Evolutionary conservation across 2,329 filamentous ascomycete genomes (phyloP).

Genomic region (Ascochyta fabae): DNA sequence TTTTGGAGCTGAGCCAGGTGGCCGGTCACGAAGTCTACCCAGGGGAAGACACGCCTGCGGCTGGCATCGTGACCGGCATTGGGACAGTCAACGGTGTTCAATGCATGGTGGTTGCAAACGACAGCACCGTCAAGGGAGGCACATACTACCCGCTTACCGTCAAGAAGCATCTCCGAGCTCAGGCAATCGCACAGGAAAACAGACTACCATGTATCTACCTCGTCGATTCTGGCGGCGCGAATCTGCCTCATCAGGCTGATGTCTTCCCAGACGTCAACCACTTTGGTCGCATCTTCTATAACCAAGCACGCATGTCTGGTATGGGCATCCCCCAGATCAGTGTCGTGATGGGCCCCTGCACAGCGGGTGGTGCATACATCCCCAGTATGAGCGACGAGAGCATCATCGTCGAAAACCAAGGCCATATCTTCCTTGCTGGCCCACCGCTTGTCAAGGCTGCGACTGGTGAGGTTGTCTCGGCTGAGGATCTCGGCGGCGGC

Average conservation of each 20-base stretch:
- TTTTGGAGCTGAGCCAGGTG: conserved; percentile 91
- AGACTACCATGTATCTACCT: conserved; percentile 86
- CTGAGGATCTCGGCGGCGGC: conserved; percentile 90
- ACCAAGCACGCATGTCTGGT: conserved; percentile 92
- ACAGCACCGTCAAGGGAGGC: conserved; percentile 95
- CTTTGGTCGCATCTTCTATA: conserved; percentile 97
- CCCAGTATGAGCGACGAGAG: conserved; percentile 97
- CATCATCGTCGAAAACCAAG: conserved; percentile 94
- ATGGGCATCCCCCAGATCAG: conserved; percentile 90
- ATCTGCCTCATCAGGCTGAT: conserved; percentile 92
- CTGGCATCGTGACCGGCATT: conserved; percentile 90
- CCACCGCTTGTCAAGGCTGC: conserved; percentile 95
- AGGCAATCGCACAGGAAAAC: conserved; percentile 90
- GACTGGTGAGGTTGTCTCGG: conserved; percentile 88
- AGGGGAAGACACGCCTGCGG: conserved; percentile 85
- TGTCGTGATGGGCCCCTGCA: conserved; percentile 97
- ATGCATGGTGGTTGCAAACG: conserved; percentile 93
- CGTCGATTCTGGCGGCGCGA: conserved; percentile 93
- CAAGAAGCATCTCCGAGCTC: conserved; percentile 94
- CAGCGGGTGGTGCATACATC: conserved; percentile 93
- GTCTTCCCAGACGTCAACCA: conserved; percentile 95
- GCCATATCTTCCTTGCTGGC: conserved; percentile 96
- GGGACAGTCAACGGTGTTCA: conserved; percentile 88
- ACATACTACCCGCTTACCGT: conserved; percentile 98
- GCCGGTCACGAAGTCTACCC: conserved; percentile 86